These are phyloP conservation scores for Elsinoe ampelina DNA, from an alignment of 2,329 filamentous ascomycete genomes.

Conservation along the genomic window DNA sequence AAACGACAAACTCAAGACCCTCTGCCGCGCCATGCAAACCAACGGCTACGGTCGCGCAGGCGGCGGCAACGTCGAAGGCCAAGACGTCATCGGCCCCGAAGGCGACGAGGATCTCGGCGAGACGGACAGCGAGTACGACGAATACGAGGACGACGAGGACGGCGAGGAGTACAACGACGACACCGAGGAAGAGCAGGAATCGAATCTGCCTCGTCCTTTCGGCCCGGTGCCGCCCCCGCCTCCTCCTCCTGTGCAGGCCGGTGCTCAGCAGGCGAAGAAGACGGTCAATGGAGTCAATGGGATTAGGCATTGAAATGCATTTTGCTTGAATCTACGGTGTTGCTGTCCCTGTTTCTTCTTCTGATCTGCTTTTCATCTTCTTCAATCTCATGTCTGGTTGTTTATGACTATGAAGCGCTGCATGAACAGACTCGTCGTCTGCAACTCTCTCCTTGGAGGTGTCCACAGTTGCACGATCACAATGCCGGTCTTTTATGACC, in stretches of 20 bases:
- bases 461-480: conserved; percentile 11
- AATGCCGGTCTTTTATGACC: not conserved
- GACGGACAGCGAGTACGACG: conserved; percentile 56
- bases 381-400: not conserved
- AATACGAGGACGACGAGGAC: conserved; percentile 47
- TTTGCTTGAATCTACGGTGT: conserved; percentile 8
- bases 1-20: conserved; percentile 83
- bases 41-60: conserved; percentile 61
- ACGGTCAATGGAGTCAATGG: conserved; percentile 23
- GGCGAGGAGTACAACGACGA: conserved; percentile 59
- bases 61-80: conserved; percentile 20
- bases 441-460: conserved; percentile 9
- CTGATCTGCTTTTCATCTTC: not conserved
- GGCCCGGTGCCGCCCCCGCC: conserved; percentile 42
- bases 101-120: conserved; percentile 40
- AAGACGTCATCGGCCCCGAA: conserved; percentile 23
- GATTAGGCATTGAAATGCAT: conserved; percentile 19
- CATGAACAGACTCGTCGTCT: conserved; percentile 16
- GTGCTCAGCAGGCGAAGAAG: conserved; percentile 20
- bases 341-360: not conserved
- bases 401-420: conserved; percentile 8
- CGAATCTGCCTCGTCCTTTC: conserved; percentile 28
- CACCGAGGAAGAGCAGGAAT: conserved; percentile 42
- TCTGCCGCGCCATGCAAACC: conserved; percentile 93
- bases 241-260: conserved; percentile 28